Base-by-base conservation (phyloP, 139 green algal genomes). In the Nannochloris sp. region DNA sequence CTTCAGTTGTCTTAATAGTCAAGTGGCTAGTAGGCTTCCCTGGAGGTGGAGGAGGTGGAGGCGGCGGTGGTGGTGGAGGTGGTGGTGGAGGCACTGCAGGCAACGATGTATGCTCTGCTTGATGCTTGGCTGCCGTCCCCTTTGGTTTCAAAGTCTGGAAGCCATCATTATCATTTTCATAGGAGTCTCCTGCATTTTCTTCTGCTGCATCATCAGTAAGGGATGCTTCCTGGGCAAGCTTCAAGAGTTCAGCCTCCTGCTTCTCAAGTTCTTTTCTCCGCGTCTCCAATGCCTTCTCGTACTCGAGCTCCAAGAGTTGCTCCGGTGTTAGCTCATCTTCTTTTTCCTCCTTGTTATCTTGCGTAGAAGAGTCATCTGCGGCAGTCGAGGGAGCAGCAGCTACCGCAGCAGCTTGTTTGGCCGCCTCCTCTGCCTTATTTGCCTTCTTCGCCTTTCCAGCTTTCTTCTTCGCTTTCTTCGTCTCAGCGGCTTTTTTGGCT, bases 231-330 rank as follows among this genome's bases (percentile, higher is more conserved):
- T 80, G 61, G 12, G 68, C 82, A 6, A 43, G 45, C 25, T 63
- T 55, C 20, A 89, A 79, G 25, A 81, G 71, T 61, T 87, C 84
- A 2, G 73, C 69, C 58, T 89, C 80, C 30, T 36, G 26, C 33
- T 45, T 37, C 36, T 84, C 80, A 25, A 89, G 63, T 74, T 89
- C 82, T 33, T 61, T 51, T 29, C 72, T 71, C 44, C 84, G 73
- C 58, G 63, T 50, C 73, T 89, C 82, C 30, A 91, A 73, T 56
- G 85, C 84, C 1, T 68, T 79, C 53, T 90, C 84, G 49, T 80
- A 80, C 53, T 78, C 69, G n/a, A 60, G 28, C n/a, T 17, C 55
- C 30, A 12, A 28, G 55, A 40, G 31, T 28, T 49, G 25, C 43
- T 17, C 16, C 14, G 44, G 23, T 36, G 40, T 50, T 48, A 46